Base-by-base conservation (phyloP, 495 filamentous ascomycete genomes). In the Cudoniella acicularis region DNA sequence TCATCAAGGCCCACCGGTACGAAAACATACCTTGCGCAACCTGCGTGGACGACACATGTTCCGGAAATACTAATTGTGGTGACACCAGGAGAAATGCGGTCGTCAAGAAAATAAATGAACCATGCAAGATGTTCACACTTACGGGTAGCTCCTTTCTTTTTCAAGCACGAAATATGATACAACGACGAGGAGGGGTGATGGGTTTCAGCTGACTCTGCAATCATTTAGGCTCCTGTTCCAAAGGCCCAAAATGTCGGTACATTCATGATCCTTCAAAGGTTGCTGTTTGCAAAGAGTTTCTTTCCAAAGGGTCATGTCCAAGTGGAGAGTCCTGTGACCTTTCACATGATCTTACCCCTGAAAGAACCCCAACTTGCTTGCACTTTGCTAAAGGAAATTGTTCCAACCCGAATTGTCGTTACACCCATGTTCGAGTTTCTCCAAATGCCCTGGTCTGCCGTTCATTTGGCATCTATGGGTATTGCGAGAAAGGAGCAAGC, bases 321-420 rank as follows among this genome's bases (percentile, higher is more conserved):
- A 83, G 83, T 72, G 92, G 91, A 72, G 84, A 85, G 66, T 81
- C 81, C 69, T 98, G 94, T 77, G 91, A 96, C 73, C 82, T 98
- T 56, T 97, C 94, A 60, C 94, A 98, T 82, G 88, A 92, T 40
- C 80, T 91, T 45, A 91, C 83, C 57, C 85, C 91, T 63, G 83
- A 97, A 71, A 84, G 92, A 69, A 89, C 89, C 58, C 91, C 94
- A 60, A 79, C 87, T 48, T 98, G 94, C 75, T 69, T 92, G 73
- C 91, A 96, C 77, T 97, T 94, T 75, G 80, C 90, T 64, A 86
- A 89, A 70, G 93, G 93, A 50, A 90, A 89, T 67, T 98, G 94
- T 76, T 87, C 89, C 65, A 97, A 97, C 68, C 70, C 83, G 54
- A 77, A 89, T 60, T 98, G 94, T 76, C 90, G 85, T 59, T 98